Base-by-base conservation (phyloP, 352 stramenopile genomes). In the Pythium aquatile region DNA sequence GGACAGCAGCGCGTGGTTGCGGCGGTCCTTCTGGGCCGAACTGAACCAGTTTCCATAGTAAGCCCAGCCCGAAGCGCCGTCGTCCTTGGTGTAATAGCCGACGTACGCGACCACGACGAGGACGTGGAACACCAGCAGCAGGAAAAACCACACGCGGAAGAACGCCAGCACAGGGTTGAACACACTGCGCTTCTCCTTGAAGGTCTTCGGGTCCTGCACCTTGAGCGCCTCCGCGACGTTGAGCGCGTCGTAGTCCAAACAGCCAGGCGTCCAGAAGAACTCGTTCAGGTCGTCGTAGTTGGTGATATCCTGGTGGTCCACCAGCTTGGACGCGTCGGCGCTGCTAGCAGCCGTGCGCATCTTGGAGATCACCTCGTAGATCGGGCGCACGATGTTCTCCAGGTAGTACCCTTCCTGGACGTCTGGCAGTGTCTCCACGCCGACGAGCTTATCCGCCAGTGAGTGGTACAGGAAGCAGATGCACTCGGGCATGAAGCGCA, bases 271-370 rank as follows among this genome's bases (percentile, higher is more conserved):
- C 87, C 87, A 96, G 58, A 96, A 96, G 69, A 93, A 96, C 70
- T 96, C 87, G 71, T 96, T 96, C 20, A 96, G 69, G 40, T 96
- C 87, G 65, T 96, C 87, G 58, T 96, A 96, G 67, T 96, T 96
- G 44, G 74, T 91, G 14, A 90, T 80, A 28, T 96, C 78, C 61
- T 93, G 65, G 67, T 96, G 86, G 62, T 96, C 87, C 14, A 90
- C 68, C 0, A 78, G 60, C 13, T 78, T 78, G 20, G 79, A 66
- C 0, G 72, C 77, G 37, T 81, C 66, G 0, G 75, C 58, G 47
- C 33, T 74, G 2, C 72, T 75, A 2, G 63, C 74, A 2, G 79
- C 73, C 8, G 77, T 75, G 20, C 81, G 75, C 86, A 95, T 95
- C 60, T 83, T 87, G 35, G 84, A 74, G 17, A 93, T 82, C 14